A percentile compares a stretch with the other conserved stretches of the same genome.
phyloP scores from a whole-genome alignment of 1,139 yeast genomes.

The Geotrichum klebahnii region DNA sequence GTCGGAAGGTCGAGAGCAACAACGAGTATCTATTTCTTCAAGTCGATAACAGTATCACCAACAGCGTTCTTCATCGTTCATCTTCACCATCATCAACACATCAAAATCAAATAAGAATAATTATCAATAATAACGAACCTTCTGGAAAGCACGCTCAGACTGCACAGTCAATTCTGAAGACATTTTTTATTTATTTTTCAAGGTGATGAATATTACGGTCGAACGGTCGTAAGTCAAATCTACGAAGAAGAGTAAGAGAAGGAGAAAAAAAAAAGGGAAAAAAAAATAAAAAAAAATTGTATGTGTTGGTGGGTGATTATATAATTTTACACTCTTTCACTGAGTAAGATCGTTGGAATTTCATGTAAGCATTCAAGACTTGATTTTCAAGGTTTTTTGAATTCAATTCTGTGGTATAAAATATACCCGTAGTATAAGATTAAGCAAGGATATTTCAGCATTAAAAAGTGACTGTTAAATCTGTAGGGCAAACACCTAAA shows the following conservation, averaged over 20 bases:
- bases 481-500: no score
- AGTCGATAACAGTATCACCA: no score
- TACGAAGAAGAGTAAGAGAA: neutral
- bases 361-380: conserved; percentile 4
- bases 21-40: no score
- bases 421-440: no score
- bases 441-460: no score
- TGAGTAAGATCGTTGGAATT: neutral
- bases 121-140: conserved; percentile 49
- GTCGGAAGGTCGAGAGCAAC: no score
- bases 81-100: no score
- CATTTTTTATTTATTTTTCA: conserved; percentile 57
- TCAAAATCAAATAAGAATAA: neutral
- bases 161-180: conserved; percentile 99
- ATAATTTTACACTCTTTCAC: neutral
- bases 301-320: neutral
- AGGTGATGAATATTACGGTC: conserved; percentile 14
- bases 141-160: conserved; percentile 99
- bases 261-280: conserved; percentile 11
- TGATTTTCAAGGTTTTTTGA: neutral
- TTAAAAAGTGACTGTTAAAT: no score
- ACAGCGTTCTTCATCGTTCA: no score
- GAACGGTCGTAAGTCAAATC: conserved; percentile 15
- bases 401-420: no score
- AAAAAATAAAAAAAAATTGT: conserved; percentile 7